These are phyloP conservation scores for Pavlovales sp. DNA, from an alignment of 208 protist species.

Conservation along the genomic window DNA sequence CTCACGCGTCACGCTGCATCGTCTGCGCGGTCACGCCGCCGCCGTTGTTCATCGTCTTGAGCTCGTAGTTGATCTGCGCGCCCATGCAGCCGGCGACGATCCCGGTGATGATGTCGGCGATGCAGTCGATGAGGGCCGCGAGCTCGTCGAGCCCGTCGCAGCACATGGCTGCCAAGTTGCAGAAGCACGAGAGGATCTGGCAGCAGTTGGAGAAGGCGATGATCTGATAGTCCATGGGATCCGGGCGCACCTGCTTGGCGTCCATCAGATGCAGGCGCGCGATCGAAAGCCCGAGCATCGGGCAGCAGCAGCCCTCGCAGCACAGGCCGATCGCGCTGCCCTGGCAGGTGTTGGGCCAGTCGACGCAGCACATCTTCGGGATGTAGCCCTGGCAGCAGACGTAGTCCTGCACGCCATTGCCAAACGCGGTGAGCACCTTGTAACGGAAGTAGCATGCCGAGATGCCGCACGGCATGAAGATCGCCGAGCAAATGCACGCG, in stretches of 20 bases:
- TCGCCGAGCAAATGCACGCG: background rate
- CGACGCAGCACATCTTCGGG: background rate
- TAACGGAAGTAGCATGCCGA: slow-evolving; percentile 3
- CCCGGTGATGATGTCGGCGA: background rate
- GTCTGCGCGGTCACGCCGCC: background rate
- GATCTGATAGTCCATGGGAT: background rate
- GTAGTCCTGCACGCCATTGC: background rate
- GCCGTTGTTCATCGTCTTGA: background rate
- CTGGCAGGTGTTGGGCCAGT: background rate
- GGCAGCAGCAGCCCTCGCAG: slow-evolving; percentile 13
- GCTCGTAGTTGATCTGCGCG: background rate
- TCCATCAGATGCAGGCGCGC: background rate
- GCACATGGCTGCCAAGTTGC: background rate
- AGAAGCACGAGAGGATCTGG: background rate
- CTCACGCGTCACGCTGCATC: too few relatives aligned
- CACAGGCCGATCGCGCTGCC: background rate
- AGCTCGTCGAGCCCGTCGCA: background rate
- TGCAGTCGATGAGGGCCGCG: background rate
- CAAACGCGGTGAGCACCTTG: background rate
- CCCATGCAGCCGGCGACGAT: background rate
- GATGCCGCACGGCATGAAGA: background rate
- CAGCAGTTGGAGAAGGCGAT: slow-evolving; percentile 5
- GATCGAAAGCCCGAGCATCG: background rate
- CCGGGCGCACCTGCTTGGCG: background rate
- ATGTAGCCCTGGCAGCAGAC: slow-evolving; percentile 3